Percentiles rank a stretch among this genome's conserved stretches.
Conservation (phyloP, 108 stramenopile species). For the Nitzschia inconspicua region DNA sequence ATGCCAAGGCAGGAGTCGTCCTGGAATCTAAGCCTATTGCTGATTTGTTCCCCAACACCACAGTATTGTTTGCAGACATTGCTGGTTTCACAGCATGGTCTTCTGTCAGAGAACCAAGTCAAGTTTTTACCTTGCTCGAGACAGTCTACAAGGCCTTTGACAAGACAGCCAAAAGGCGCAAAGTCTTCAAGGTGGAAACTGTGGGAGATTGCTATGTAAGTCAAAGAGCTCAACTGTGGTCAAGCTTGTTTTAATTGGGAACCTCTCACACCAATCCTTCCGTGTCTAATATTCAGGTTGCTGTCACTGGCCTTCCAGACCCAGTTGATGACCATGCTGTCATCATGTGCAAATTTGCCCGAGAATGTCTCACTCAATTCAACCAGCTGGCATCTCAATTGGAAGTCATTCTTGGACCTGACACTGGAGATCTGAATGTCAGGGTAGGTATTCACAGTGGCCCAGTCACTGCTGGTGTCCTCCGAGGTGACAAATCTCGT, state of each 20-base stretch:
- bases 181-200: no score
- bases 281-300: conserved; percentile 73
- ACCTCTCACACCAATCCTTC: neutral
- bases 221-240: neutral
- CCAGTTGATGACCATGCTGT: conserved; percentile 52
- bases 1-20: neutral
- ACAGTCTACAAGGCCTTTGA: conserved; percentile 57
- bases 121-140: no score
- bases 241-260: neutral
- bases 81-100: conserved; percentile 53
- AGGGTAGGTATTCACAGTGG: conserved; percentile 60
- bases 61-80: conserved; percentile 72
- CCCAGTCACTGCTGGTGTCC: conserved; percentile 57
- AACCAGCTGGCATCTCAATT: conserved; percentile 23
- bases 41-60: conserved; percentile 63
- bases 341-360: conserved; percentile 47
- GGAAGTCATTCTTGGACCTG: conserved; percentile 25
- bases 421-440: conserved; percentile 37
- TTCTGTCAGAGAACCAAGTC: conserved; percentile 39
- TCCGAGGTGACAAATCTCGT: conserved; percentile 44
- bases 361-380: conserved; percentile 41
- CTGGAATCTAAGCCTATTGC: conserved; percentile 49
- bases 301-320: conserved; percentile 53
- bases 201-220: conserved; percentile 41
- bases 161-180: conserved; percentile 29